Conservation (phyloP, 164 flowering plant species). For the Berberis vulgaris region DNA sequence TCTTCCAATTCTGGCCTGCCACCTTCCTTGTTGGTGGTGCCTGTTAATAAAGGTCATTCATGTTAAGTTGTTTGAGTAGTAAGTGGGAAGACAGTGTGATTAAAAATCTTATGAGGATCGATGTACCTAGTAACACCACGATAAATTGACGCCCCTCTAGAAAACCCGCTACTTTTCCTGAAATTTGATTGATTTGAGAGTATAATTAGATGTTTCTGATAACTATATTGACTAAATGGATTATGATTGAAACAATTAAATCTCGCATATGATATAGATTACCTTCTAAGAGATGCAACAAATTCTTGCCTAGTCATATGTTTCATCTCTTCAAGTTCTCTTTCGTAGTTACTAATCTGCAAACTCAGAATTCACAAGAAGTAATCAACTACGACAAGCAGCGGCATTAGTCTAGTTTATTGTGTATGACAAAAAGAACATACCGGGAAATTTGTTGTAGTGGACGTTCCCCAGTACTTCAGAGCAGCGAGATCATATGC, state of each 20-base stretch:
- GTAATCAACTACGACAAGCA: background rate
- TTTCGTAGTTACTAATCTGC: conserved; percentile 79
- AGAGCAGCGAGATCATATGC: conserved; percentile 91
- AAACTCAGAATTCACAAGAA: background rate
- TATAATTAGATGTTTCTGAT: background rate
- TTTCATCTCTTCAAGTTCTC: conserved; percentile 90
- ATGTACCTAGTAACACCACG: conserved; percentile 83
- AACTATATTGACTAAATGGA: background rate
- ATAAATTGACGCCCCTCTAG: conserved; percentile 92
- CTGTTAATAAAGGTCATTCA: conserved; percentile 16
- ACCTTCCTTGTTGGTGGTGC: conserved; percentile 96
- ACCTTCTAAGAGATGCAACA: conserved; percentile 96
- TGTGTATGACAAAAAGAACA: conserved; percentile 2
- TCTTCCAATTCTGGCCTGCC: conserved; percentile 98
- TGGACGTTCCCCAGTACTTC: conserved; percentile 95
- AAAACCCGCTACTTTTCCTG: conserved; percentile 95
- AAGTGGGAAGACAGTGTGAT: background rate
- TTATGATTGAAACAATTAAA: background rate
- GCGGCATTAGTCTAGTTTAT: background rate
- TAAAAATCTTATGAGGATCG: background rate
- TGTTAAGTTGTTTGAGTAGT: no score
- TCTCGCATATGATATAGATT: background rate
- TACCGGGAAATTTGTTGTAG: conserved; percentile 92
- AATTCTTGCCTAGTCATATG: conserved; percentile 93
- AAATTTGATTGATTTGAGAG: background rate